Evolutionary conservation across 2,329 filamentous ascomycete genomes (phyloP).

Genomic region (Aureobasidium sp.): DNA sequence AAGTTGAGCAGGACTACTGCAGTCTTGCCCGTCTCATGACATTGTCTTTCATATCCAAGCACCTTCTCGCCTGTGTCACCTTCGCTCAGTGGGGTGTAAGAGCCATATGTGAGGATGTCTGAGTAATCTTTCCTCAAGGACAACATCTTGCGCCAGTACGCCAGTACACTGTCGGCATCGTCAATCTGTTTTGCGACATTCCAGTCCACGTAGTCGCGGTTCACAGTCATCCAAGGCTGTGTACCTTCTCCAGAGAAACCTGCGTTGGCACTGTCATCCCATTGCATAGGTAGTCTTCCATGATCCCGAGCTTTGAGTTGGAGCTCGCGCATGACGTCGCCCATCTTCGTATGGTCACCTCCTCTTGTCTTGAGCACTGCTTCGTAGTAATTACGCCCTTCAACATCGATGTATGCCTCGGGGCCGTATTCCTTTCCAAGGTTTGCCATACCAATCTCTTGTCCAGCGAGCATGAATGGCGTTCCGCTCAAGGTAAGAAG

Average conservation of each 20-base stretch:
- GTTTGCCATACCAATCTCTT: conserved; percentile 72
- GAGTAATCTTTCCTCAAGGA: conserved; percentile 27
- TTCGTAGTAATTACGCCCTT: conserved; percentile 56
- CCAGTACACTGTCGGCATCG: conserved; percentile 55
- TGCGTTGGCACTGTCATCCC: conserved; percentile 62
- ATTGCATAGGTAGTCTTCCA: conserved; percentile 74
- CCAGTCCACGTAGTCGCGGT: conserved; percentile 64
- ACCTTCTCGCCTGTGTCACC: conserved; percentile 26
- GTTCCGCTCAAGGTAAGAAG: conserved; percentile 41
- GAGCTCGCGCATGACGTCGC: conserved; percentile 33
- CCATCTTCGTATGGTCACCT: conserved; percentile 35
- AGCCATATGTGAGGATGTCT: conserved; percentile 30
- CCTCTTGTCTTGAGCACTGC: conserved; percentile 43
- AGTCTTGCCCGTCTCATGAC: conserved; percentile 34
- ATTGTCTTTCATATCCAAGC: conserved; percentile 36
- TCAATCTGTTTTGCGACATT: conserved; percentile 66
- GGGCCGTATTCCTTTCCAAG: conserved; percentile 59
- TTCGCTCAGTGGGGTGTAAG: conserved; percentile 25
- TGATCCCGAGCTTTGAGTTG: conserved; percentile 71
- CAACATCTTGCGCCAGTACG: conserved; percentile 59
- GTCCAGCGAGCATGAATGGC: conserved; percentile 70
- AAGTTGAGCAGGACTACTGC: conserved; percentile 42
- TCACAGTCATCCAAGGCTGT: conserved; percentile 74
- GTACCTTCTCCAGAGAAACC: conserved; percentile 65
- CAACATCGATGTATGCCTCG: conserved; percentile 54